Evolutionary conservation across 768 basidiomycete species (phyloP).

Genomic region (Gymnopilus junonius): DNA sequence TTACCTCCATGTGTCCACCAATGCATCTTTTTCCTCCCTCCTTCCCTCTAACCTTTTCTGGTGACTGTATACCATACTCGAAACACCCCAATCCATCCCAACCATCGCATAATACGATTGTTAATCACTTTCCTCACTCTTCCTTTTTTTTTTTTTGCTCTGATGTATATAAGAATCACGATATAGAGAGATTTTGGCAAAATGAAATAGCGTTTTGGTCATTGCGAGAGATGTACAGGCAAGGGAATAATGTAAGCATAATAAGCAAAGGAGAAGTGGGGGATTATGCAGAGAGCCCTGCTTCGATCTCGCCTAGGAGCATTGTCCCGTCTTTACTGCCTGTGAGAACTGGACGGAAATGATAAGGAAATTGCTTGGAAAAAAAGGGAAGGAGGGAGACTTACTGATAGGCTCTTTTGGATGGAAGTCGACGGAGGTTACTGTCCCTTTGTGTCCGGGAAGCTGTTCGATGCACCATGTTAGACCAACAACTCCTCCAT

Average conservation of each 20-base stretch:
- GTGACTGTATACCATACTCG: background rate
- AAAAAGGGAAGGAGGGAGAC: conserved; percentile 31
- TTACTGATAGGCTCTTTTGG: conserved; percentile 93
- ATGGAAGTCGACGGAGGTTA: conserved; percentile 95
- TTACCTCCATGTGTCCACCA: background rate
- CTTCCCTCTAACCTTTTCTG: conserved; percentile 4
- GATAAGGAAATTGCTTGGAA: background rate
- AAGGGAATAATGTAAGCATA: too few relatives aligned
- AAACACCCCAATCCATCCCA: background rate
- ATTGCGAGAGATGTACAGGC: background rate
- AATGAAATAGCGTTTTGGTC: background rate
- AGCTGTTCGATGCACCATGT: conserved; percentile 48
- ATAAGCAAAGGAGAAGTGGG: background rate
- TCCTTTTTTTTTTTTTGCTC: conserved; percentile 10
- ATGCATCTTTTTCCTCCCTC: conserved; percentile 4
- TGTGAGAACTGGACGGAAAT: conserved; percentile 72
- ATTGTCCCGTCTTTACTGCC: conserved; percentile 93
- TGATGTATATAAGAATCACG: conserved; percentile 5
- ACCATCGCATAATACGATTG: conserved; percentile 11
- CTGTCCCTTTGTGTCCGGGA: conserved; percentile 96
- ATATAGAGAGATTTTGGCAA: background rate
- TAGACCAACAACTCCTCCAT: background rate
- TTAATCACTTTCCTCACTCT: conserved; percentile 9
- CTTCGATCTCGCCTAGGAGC: conserved; percentile 90
- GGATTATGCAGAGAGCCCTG: conserved; percentile 49